phyloP scores from a whole-genome alignment of 345 rosid genomes.

The Psidium guajava region DNA sequence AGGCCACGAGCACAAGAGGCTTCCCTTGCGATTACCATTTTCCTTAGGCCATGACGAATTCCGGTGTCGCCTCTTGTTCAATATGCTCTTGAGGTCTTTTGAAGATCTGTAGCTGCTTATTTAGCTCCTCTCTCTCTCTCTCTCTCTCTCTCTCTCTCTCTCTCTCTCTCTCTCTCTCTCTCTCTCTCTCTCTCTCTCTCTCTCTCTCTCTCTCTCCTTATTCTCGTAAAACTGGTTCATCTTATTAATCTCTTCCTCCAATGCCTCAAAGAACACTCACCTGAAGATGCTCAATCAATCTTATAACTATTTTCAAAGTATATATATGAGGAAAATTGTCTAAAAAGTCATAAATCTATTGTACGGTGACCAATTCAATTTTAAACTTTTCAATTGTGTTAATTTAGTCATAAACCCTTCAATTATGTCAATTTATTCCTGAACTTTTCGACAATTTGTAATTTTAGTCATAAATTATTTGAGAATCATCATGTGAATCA shows the following conservation, averaged over 20 bases:
- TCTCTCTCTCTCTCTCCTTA: slow-evolving; percentile 41
- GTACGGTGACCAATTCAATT: too few relatives aligned
- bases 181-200: slow-evolving; percentile 35
- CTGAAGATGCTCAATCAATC: slow-evolving; percentile 6
- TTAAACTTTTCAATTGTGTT: too few relatives aligned
- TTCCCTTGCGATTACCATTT: neutral
- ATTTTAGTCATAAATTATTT: too few relatives aligned
- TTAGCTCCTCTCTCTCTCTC: slow-evolving; percentile 64
- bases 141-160: slow-evolving; percentile 11
- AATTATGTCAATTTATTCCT: too few relatives aligned
- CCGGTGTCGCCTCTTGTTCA: slow-evolving; percentile 34
- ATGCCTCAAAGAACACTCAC: slow-evolving; percentile 53
- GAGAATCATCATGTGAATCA: too few relatives aligned
- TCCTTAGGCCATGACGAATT: neutral
- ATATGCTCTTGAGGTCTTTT: slow-evolving; percentile 40
- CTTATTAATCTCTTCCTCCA: slow-evolving; percentile 78
- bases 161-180: slow-evolving; percentile 58
- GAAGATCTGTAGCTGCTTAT: slow-evolving; percentile 63
- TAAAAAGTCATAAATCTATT: too few relatives aligned
- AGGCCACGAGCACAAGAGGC: neutral
- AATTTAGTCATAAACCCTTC: too few relatives aligned
- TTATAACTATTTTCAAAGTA: neutral
- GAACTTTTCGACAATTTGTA: too few relatives aligned
- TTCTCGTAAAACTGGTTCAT: slow-evolving; percentile 76
- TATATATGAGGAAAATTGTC: too few relatives aligned